Conservation (phyloP, 768 basidiomycete species). For the Peribolospora baueri region DNA sequence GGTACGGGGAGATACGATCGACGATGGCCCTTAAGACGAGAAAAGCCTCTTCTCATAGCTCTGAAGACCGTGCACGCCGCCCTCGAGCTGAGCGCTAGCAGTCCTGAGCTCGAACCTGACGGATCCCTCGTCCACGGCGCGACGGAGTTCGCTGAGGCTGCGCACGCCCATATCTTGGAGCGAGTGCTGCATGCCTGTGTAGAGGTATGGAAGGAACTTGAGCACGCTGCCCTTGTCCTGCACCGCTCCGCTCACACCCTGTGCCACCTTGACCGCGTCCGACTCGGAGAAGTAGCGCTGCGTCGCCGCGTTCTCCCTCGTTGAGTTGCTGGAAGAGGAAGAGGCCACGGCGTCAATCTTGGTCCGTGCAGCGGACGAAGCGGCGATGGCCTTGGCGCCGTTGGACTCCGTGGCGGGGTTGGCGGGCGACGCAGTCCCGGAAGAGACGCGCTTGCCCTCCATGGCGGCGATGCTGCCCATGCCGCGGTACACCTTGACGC, state of each 20-base stretch:
- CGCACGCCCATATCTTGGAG: constrained; percentile 74
- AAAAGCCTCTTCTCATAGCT: constrained; percentile 38
- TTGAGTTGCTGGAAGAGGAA: constrained; percentile 6
- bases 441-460: constrained; percentile 9
- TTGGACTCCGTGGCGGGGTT: constrained; percentile 24
- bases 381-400: constrained; percentile 12
- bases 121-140: constrained; percentile 36
- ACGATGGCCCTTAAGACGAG: constrained; percentile 1
- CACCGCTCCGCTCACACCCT: constrained; percentile 87
- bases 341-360: constrained; percentile 12
- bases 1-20: no score
- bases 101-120: constrained; percentile 84
- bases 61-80: constrained; percentile 83
- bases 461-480: constrained; percentile 64
- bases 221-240: constrained; percentile 89
- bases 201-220: constrained; percentile 51
- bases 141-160: constrained; percentile 40
- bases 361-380: constrained; percentile 7
- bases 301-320: constrained; percentile 57
- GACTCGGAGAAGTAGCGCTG: constrained; percentile 85
- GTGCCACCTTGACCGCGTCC: constrained; percentile 82
- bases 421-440: constrained; percentile 31
- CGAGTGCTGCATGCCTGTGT: constrained; percentile 46
- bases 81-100: constrained; percentile 83
- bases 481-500: constrained; percentile 93